Evolutionary conservation across 495 filamentous ascomycete genomes (phyloP).

Genomic region (Hypomontagnella monticulosa): DNA sequence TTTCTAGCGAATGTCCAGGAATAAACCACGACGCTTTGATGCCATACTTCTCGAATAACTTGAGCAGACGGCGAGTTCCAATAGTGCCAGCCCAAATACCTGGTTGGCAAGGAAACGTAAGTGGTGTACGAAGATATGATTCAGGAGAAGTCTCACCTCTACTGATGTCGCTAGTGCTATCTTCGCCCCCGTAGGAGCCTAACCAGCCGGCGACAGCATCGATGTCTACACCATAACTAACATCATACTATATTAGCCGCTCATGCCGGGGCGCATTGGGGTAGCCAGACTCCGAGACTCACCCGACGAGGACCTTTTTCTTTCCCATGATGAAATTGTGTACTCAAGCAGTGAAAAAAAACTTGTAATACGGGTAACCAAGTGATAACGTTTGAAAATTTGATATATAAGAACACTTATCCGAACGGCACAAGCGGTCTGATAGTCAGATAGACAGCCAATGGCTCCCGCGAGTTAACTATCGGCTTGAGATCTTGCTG

Average conservation of each 20-base stretch:
- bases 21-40: conserved; percentile 90
- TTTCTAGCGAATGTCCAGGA: conserved; percentile 81
- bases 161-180: conserved; percentile 61
- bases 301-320: conserved; percentile 64
- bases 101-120: conserved; percentile 25
- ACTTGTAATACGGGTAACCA: not conserved
- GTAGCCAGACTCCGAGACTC: conserved; percentile 6
- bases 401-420: not conserved
- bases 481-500: conserved; percentile 2
- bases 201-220: conserved; percentile 61
- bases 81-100: conserved; percentile 78
- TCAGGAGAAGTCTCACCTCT: conserved; percentile 47
- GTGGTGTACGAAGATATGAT: conserved; percentile 16
- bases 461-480: conserved; percentile 1
- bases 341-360: too few species aligned
- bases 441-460: not conserved
- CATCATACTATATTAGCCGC: conserved; percentile 10
- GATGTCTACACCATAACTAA: conserved; percentile 55
- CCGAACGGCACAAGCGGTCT: not conserved
- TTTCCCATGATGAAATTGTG: conserved; percentile 61
- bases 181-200: conserved; percentile 50
- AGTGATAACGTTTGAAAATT: not conserved
- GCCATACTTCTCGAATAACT: conserved; percentile 79
- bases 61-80: conserved; percentile 75
- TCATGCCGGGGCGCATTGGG: not conserved